Conservation (phyloP, 257 asterid genomes). For the Gardenia jasminoides region DNA sequence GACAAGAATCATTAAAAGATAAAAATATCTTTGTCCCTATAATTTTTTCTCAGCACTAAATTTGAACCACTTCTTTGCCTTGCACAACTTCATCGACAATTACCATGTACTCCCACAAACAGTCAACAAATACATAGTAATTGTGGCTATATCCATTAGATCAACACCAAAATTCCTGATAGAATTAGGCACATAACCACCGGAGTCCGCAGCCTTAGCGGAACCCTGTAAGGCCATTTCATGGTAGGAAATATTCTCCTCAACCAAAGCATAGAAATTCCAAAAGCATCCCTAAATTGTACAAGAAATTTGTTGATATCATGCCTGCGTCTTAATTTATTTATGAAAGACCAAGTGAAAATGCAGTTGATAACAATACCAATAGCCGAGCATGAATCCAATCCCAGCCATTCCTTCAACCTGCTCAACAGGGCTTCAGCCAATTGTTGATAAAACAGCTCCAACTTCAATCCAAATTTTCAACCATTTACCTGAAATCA, state of each 20-base stretch:
- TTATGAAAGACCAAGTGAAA: constrained; percentile 44
- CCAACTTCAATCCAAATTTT: constrained; percentile 64
- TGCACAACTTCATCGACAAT: constrained; percentile 48
- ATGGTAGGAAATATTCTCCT: constrained; percentile 34
- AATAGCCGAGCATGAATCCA: constrained; percentile 56
- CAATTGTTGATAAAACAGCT: constrained; percentile 50
- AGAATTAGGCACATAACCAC: constrained; percentile 57
- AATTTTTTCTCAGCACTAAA: constrained; percentile 27
- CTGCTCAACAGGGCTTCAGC: constrained; percentile 66
- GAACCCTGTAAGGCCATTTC: constrained; percentile 55
- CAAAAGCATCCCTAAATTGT: constrained; percentile 61
- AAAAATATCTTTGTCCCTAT: too few species aligned
- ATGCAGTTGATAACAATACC: constrained; percentile 40
- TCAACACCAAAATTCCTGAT: constrained; percentile 46
- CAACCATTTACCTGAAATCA: constrained; percentile 58
- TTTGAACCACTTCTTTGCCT: constrained; percentile 38
- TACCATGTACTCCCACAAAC: constrained; percentile 47
- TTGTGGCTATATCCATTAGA: constrained; percentile 54
- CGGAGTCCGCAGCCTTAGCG: constrained; percentile 39
- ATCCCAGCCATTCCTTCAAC: constrained; percentile 59
- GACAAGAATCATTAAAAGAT: too few species aligned
- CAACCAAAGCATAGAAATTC: constrained; percentile 60
- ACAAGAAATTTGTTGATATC: constrained; percentile 59
- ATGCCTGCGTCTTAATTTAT: constrained; percentile 36
- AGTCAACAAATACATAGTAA: constrained; percentile 51